Evolutionary conservation across 345 rosid genomes (phyloP).

Genomic region (Linum usitatissimum): DNA sequence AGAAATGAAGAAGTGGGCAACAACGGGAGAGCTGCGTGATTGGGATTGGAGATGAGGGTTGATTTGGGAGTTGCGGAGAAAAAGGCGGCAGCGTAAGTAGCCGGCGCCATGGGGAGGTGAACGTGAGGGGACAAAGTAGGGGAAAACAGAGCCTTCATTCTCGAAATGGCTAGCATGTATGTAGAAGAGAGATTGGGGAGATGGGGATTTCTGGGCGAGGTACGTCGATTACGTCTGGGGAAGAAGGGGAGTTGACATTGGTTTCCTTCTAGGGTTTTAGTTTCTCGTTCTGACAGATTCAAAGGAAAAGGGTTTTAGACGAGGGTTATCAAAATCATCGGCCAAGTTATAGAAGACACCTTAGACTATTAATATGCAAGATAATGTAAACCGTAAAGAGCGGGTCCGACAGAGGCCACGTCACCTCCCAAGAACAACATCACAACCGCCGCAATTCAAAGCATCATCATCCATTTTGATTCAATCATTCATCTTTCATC

Average conservation of each 20-base stretch:
- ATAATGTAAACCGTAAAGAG: no score
- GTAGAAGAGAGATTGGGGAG: neutral
- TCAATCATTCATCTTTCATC: no score
- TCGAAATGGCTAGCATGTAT: constrained; percentile 29
- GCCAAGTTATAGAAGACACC: no score
- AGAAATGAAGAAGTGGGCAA: constrained; percentile 12
- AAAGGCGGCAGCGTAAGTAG: constrained; percentile 8
- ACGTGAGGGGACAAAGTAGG: constrained; percentile 18
- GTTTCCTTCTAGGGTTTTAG: neutral
- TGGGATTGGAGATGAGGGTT: constrained; percentile 11
- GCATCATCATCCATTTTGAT: no score
- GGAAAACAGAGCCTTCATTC: constrained; percentile 36
- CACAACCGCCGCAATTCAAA: no score
- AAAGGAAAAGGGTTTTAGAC: neutral
- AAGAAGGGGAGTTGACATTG: neutral
- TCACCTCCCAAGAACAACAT: no score
- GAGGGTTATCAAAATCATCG: no score
- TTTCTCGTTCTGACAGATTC: no score
- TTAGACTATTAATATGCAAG: neutral
- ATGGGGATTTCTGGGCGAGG: neutral
- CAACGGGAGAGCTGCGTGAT: constrained; percentile 7
- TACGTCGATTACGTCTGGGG: neutral
- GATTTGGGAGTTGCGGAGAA: constrained; percentile 20
- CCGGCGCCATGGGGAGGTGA: constrained; percentile 16
- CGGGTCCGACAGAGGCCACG: no score